Base-by-base conservation (phyloP, 2,329 filamentous ascomycete species). In the Coleophoma eucalyptorum region DNA sequence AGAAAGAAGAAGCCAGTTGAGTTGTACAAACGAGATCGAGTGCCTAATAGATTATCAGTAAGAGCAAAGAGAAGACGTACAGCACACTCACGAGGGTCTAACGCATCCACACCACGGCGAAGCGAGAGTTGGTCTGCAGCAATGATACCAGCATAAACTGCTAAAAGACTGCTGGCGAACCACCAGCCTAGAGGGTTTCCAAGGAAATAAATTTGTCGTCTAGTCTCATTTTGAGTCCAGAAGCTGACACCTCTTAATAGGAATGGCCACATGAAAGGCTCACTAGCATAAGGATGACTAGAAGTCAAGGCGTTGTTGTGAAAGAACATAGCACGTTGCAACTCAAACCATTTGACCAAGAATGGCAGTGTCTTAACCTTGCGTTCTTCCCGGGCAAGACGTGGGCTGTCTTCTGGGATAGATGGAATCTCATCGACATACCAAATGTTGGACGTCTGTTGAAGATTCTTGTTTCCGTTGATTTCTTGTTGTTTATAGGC, bases 1-100 rank as follows among this genome's bases (percentile, higher is more conserved):
- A 99, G 82, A 83, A 97, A 97, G 77, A 99, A 95, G 81, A 99
- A 99, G 20, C 94, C 94, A 1, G 94, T 97, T 49, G 91, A 97
- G 78, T 97, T 97, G 75, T 99, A 99, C 46, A 99, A 80, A 57
- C 92, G 91, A 20, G 89, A 92, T 58, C 94, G 92, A 31, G 94
- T 91, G 58, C 91, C 91, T 87, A 65, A 64, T 75, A 65, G 74
- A 32, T 19, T 20, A 32, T 43, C 42, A 46, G 34, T 3, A 15
- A 31, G 8, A 20, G 26, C 12, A 13, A 38, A 3, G 47, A 26
- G 35, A 34, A 40, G 31, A 12, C 31, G 41, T 18, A 26, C n/a
- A 38, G 43, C 51, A 32, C 41, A 87, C 91, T 86, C 80, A 94
- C 93, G 90, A 67, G 86, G 84, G 72, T 97, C 94, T 51, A 99